A percentile compares a stretch with the other conserved stretches of the same genome.
Evolutionary conservation across 257 asterid species (phyloP).

Genomic region (Agastache rugosa): DNA sequence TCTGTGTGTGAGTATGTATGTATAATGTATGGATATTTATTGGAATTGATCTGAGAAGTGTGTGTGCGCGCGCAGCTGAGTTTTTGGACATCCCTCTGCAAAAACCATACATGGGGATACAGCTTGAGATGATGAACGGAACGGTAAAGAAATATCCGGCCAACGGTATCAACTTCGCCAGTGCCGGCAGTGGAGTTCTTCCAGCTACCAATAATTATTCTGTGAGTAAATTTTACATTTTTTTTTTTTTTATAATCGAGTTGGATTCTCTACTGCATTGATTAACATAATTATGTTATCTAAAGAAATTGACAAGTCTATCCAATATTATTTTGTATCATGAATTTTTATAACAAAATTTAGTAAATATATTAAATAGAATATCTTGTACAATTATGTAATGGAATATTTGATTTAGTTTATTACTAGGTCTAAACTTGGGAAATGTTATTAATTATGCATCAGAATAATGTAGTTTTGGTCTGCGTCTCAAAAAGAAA

Average conservation of each 20-base stretch:
- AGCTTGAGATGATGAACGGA: conserved; percentile 51
- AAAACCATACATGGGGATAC: conserved; percentile 63
- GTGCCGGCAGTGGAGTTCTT: conserved; percentile 88
- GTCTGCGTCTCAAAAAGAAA: too few relatives aligned
- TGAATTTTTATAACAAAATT: too few relatives aligned
- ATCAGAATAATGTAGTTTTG: too few relatives aligned
- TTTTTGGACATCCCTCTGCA: conserved; percentile 65
- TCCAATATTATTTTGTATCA: too few relatives aligned
- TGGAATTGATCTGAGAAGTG: not conserved
- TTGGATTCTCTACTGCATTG: not conserved
- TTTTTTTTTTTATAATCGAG: not conserved
- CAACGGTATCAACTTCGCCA: conserved; percentile 82
- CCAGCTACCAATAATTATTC: conserved; percentile 56
- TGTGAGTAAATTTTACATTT: conserved; percentile 38
- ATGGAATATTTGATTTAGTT: too few relatives aligned
- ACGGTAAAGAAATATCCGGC: conserved; percentile 51
- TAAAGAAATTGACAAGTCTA: too few relatives aligned
- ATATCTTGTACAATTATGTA: too few relatives aligned
- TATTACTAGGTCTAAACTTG: too few relatives aligned
- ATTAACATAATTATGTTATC: too few relatives aligned
- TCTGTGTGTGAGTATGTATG: not conserved
- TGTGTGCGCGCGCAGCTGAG: conserved; percentile 48
- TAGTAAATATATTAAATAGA: too few relatives aligned
- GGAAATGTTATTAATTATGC: too few relatives aligned
- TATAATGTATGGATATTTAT: not conserved